Percentiles rank a stretch among this genome's conserved stretches.
Evolutionary conservation across 305 asterid species (phyloP).

Genomic region (Fraxinus velutina): DNA sequence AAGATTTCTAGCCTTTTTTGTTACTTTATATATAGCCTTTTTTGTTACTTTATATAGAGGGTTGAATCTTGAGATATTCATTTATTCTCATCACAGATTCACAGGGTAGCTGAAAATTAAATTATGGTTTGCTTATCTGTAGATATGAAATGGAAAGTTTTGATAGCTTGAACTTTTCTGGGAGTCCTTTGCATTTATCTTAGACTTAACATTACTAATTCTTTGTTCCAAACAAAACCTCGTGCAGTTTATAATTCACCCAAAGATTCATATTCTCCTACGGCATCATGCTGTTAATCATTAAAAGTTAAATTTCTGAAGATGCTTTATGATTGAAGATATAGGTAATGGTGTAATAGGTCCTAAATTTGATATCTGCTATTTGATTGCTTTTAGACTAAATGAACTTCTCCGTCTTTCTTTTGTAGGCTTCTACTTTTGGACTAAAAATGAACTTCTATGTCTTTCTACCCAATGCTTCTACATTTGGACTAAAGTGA

Average conservation of each 20-base stretch:
- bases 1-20: not conserved
- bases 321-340: not conserved
- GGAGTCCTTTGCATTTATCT: not conserved
- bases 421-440: too few relatives aligned
- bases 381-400: not conserved
- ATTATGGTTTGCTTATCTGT: not conserved
- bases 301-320: not conserved
- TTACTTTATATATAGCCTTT: not conserved
- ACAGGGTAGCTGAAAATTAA: not conserved
- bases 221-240: not conserved
- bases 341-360: not conserved
- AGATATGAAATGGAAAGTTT: not conserved
- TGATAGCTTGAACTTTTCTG: not conserved
- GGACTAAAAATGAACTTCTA: too few relatives aligned
- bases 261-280: slow-evolving; percentile 7
- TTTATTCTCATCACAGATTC: not conserved
- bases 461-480: too few relatives aligned
- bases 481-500: not conserved
- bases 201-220: not conserved
- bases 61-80: slow-evolving; percentile 10
- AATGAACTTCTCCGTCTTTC: too few relatives aligned
- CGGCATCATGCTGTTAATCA: not conserved
- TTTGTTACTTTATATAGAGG: not conserved
- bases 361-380: not conserved
- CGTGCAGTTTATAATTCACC: not conserved